Evolutionary conservation across 2,329 filamentous ascomycete species (phyloP).

Genomic region (Calonectria pauciramosa): DNA sequence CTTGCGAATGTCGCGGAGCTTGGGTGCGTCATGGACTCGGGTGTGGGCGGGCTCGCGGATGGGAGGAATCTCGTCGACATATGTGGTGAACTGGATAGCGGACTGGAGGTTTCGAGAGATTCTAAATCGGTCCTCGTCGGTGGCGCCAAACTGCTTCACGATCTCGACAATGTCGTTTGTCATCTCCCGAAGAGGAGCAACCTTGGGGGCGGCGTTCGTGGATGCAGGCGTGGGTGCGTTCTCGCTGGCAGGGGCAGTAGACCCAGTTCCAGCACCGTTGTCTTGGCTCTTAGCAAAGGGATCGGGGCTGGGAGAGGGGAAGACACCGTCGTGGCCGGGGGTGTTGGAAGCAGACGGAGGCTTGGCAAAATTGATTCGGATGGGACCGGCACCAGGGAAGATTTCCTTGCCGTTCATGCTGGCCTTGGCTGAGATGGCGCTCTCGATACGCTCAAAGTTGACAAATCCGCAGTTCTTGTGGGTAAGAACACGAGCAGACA

Average conservation of each 20-base stretch:
- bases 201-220: constrained; percentile 68
- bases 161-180: constrained; percentile 87
- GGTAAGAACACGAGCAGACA: constrained; percentile 92
- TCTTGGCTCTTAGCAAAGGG: constrained; percentile 76
- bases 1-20: constrained; percentile 95
- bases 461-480: constrained; percentile 99
- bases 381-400: constrained; percentile 94
- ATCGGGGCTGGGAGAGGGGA: constrained; percentile 92
- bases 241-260: constrained; percentile 51
- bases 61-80: constrained; percentile 87
- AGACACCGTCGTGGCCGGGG: constrained; percentile 88
- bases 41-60: constrained; percentile 90
- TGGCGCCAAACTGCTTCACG: constrained; percentile 88
- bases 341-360: constrained; percentile 92
- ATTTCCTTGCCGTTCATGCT: constrained; percentile 97
- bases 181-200: constrained; percentile 82
- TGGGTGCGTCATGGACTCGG: constrained; percentile 91
- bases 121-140: constrained; percentile 79
- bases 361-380: constrained; percentile 97
- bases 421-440: constrained; percentile 88
- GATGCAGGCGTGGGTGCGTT: constrained; percentile 50
- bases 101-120: constrained; percentile 82
- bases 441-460: constrained; percentile 94
- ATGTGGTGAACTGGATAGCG: constrained; percentile 81
- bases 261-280: constrained; percentile 47